Base-by-base conservation (phyloP, 2,329 filamentous ascomycete genomes). In the Corniculantispora saksenae region DNA sequence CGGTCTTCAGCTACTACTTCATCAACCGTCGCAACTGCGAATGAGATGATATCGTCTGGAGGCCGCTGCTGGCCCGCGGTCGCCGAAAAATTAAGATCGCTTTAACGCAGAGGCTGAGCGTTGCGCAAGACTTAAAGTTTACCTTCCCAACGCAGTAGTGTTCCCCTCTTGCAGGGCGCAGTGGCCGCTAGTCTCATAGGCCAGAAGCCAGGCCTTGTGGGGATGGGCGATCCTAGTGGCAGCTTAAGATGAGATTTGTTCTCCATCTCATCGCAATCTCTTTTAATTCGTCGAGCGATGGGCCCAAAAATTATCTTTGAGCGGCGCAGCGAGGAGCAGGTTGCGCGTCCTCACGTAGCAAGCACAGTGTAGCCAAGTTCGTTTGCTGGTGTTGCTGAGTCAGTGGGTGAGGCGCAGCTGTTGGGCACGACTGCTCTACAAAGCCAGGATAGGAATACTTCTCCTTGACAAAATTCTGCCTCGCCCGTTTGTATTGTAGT, bases 161-260 rank as follows among this genome's bases (percentile, higher is more conserved):
- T 40, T 15, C 40, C 17, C 25, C n/a, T 61, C 13, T 23, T 9
- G 25, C 51, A n/a, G 48, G 60, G 50, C 60, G 60, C 60, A 63
- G 60, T 21, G 45, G 21, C n/a, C 25, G 40, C 15, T 47, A 56
- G 60, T 56, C 40, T 48, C 50, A 53, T 15, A 10, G 32, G 32
- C 13, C n/a, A n/a, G 32, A n/a, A 19, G 29, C 58, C 38, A 51
- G 29, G 17, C 29, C 17, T 62, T 13, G 60, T 54, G 48, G 50
- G 47, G 48, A 51, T 43, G 32, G 32, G 32, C 27, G 48, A 45
- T 29, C 15, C n/a, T n/a, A 35, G 19, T 54, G 25, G 5, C 35
- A 45, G 48, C 51, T 2, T 40, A 21, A 25, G 23, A 23, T 59
- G 56, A 59, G 40, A 5, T 3, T 58, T 1, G n/a, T n/a, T n/a